phyloP scores from a whole-genome alignment of 495 filamentous ascomycete species.

The Podospora conica region DNA sequence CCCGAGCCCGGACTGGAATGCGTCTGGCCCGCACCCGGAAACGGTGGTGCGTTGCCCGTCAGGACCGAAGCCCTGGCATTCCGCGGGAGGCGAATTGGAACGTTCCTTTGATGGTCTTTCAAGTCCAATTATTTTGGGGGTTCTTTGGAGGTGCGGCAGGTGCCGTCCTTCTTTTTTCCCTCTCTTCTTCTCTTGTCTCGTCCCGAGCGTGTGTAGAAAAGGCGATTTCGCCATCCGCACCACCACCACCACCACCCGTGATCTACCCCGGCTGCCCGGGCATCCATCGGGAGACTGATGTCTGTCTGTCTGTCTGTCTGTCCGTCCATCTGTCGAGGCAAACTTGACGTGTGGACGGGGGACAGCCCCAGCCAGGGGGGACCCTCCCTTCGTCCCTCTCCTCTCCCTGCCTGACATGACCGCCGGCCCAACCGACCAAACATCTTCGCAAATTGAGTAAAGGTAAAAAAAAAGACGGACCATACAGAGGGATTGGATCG shows the following conservation, averaged over 20 bases:
- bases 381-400: neutral
- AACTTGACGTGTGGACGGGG: neutral
- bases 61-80: neutral
- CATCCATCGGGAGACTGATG: too few relatives aligned
- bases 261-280: neutral
- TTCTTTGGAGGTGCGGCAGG: neutral
- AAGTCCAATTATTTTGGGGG: neutral
- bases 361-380: too few relatives aligned
- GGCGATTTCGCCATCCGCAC: neutral
- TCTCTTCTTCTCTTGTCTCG: neutral
- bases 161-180: neutral
- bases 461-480: neutral
- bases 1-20: neutral
- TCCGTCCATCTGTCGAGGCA: neutral
- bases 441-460: neutral
- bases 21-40: neutral
- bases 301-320: neutral
- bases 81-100: neutral
- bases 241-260: neutral
- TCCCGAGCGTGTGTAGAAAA: neutral
- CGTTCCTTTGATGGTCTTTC: neutral
- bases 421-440: slow-evolving; percentile 5
- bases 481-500: neutral
- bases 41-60: neutral
- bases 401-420: neutral